A percentile compares a stretch with the other conserved stretches of the same genome.
Conservation (phyloP, 306 rosid species). For the Hippophae tibetana region DNA sequence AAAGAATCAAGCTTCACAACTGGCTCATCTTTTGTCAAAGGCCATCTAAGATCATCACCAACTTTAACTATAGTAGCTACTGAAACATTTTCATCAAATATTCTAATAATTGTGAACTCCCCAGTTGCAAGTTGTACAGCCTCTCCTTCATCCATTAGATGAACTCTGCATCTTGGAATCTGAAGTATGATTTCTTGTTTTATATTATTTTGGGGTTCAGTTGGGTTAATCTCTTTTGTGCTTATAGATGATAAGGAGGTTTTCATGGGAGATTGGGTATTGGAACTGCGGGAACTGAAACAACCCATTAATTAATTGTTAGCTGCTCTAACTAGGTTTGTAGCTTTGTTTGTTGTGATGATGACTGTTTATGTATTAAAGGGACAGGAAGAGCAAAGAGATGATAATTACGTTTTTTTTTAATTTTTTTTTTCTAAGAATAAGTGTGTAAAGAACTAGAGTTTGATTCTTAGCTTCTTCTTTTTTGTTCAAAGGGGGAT, state of each 20-base stretch:
- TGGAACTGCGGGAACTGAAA: constrained; percentile 43
- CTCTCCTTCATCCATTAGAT: constrained; percentile 75
- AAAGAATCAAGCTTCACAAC: constrained; percentile 68
- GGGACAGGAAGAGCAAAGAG: not conserved
- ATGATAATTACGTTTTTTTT: not conserved
- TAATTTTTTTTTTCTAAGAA: too few species aligned
- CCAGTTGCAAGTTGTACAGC: constrained; percentile 58
- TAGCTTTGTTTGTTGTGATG: not conserved
- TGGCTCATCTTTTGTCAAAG: constrained; percentile 93
- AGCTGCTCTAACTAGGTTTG: not conserved
- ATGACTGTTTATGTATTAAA: constrained; percentile 1
- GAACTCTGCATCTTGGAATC: constrained; percentile 61
- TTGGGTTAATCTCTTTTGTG: constrained; percentile 8
- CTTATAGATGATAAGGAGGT: constrained; percentile 5
- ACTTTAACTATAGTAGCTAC: constrained; percentile 68
- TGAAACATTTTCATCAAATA: constrained; percentile 48
- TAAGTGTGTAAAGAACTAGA: constrained; percentile 9
- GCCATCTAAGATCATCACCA: constrained; percentile 77
- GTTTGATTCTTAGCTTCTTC: constrained; percentile 1
- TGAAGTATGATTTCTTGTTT: constrained; percentile 43
- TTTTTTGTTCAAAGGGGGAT: constrained; percentile 4
- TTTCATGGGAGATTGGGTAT: constrained; percentile 22
- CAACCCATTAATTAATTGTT: constrained; percentile 37
- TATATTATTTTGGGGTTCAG: constrained; percentile 19
- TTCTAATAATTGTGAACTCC: constrained; percentile 48